Evolutionary conservation across 345 rosid genomes (phyloP).

Genomic region (Eucalyptus urophylla): DNA sequence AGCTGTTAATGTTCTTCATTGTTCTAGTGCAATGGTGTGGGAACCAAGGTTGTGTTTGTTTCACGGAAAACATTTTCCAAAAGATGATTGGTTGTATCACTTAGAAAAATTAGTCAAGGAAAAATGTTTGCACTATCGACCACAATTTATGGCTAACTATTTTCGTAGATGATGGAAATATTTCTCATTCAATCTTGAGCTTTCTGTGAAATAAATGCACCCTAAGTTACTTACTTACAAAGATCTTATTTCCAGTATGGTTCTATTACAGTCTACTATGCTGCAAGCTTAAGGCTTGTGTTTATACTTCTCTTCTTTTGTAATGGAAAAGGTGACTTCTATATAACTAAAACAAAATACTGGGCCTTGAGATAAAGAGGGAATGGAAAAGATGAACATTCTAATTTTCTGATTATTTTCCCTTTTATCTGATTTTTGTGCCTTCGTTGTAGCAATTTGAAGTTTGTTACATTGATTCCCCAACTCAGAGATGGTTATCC

Average conservation of each 20-base stretch:
- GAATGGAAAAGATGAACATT: background rate
- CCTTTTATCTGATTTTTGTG: background rate
- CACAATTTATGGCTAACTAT: background rate
- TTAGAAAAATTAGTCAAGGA: background rate
- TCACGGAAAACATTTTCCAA: background rate
- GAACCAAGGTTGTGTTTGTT: background rate
- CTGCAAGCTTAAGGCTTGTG: background rate
- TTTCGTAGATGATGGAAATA: background rate
- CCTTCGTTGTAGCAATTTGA: background rate
- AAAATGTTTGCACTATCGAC: background rate
- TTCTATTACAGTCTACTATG: background rate
- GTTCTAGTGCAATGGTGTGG: background rate
- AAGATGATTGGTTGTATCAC: background rate
- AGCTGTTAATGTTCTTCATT: background rate
- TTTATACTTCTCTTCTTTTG: background rate
- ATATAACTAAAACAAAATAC: background rate
- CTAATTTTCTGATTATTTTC: background rate
- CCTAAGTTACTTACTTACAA: background rate
- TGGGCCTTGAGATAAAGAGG: background rate
- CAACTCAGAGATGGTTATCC: constrained; percentile 47
- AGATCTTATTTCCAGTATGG: background rate
- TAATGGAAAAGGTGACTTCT: background rate
- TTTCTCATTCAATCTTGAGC: background rate
- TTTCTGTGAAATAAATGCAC: background rate
- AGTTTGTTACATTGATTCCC: background rate